Evolutionary conservation across 164 flowering plant species (phyloP), one percentile per base, ranked within the genome.

Genomic region (Vitis rupestris): DNA sequence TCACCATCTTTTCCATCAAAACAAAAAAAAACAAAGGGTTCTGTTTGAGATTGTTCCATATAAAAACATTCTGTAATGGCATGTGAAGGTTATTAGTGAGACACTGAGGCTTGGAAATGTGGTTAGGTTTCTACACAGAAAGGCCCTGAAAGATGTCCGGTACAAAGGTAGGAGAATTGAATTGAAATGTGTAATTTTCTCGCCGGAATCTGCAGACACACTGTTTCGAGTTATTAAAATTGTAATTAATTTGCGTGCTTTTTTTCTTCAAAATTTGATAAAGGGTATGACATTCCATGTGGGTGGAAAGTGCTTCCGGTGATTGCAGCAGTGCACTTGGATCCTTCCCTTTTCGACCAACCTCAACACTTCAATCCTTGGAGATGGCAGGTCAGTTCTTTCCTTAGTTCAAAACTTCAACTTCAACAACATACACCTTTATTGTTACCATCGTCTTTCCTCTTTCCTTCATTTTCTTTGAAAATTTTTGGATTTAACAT

Each of bases 271-370:
- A 17, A 61, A 7, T 72, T 12, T 16, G 5, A 8, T 8, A 62
- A 72, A 95, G 99, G 97, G 11, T 95, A 82, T 79, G 90, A 88
- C 79, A 95, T 95, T 81, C 98, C 98, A 73, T 69, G 90, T 79
- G 99, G 99, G 12, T 95, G 99, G 99, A 92, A 93, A 86, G 97
- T 95, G 78, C 89, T 95, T 50, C 98, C 99, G 54, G 97, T 93
- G 65, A 79, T 93, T 44, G 65, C 97, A 61, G 97, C 97, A 16
- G 94, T 82, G 76, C 98, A 95, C 72, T 82, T 95, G 80, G 99
- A 95, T 82, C 82, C 92, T 63, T 70, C 77, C 15, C 72, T 78
- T 70, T 90, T 83, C 76, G 91, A 88, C 70, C 77, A 87, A 15
- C 97, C 99, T 66, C 90, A 82, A 8, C 82, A 68, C 67, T 95